Percentiles rank a stretch among this genome's conserved stretches.
These are phyloP conservation scores for Diaporthe vexans DNA, from an alignment of 2,329 filamentous ascomycete species.

Conservation along the genomic window DNA sequence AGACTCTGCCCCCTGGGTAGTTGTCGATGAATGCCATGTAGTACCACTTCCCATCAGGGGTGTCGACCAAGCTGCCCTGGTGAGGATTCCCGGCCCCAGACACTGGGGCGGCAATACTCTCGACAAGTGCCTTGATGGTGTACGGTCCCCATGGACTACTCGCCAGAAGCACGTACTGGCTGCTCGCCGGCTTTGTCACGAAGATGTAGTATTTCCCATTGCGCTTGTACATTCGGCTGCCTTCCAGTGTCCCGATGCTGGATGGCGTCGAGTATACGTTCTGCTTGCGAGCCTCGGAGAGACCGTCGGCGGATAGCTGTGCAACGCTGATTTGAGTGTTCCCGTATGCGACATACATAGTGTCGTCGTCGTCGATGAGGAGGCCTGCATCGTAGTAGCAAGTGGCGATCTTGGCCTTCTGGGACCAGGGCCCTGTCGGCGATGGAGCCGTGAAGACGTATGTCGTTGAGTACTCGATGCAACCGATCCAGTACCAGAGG, in stretches of 20 bases:
- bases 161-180: constrained; percentile 64
- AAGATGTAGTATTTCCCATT: constrained; percentile 70
- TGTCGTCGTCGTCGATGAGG: constrained; percentile 71
- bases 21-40: constrained; percentile 3
- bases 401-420: constrained; percentile 52
- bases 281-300: constrained; percentile 59
- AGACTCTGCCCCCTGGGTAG: not conserved
- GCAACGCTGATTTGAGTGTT: constrained; percentile 63
- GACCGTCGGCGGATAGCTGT: constrained; percentile 63
- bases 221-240: constrained; percentile 69
- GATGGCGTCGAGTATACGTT: constrained; percentile 58
- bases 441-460: constrained; percentile 65
- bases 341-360: constrained; percentile 70
- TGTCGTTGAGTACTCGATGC: constrained; percentile 63
- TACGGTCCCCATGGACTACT: constrained; percentile 67
- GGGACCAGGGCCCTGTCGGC: constrained; percentile 59
- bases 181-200: constrained; percentile 59
- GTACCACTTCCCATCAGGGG: not conserved
- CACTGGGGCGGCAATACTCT: constrained; percentile 46
- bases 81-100: not conserved
- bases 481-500: constrained; percentile 71
- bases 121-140: constrained; percentile 58
- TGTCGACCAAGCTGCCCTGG: constrained; percentile 2
- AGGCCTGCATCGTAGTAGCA: constrained; percentile 73
- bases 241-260: constrained; percentile 58